A percentile compares a stretch with the other conserved stretches of the same genome.
Conservation (phyloP, 2,329 filamentous ascomycete species). For the Tricladium varicosporioides region DNA sequence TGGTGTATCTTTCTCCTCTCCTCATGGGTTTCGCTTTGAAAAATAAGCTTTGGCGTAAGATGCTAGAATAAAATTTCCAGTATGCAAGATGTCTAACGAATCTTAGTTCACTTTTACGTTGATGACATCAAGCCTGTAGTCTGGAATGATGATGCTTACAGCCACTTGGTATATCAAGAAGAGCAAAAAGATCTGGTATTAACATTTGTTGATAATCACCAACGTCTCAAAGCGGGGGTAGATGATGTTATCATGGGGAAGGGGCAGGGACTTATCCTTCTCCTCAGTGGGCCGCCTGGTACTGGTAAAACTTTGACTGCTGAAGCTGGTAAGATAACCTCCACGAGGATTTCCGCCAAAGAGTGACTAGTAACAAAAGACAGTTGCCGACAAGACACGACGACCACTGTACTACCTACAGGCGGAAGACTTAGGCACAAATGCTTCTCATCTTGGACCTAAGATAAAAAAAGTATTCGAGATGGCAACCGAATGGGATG, state of each 20-base stretch:
- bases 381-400: slow-evolving; percentile 19
- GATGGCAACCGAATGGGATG: slow-evolving; percentile 24
- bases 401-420: slow-evolving; percentile 21
- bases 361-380: neutral
- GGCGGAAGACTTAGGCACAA: slow-evolving; percentile 22
- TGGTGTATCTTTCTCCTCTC: slow-evolving; percentile 41
- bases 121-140: slow-evolving; percentile 19
- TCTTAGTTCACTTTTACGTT: slow-evolving; percentile 27
- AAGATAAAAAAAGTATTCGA: slow-evolving; percentile 24
- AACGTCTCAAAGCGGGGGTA: slow-evolving; percentile 19
- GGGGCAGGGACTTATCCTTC: slow-evolving; percentile 43
- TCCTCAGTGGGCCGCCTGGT: slow-evolving; percentile 37
- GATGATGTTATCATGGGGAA: slow-evolving; percentile 34
- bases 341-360: neutral
- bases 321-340: slow-evolving; percentile 38
- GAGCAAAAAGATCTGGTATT: slow-evolving; percentile 47
- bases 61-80: too few relatives aligned
- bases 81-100: slow-evolving; percentile 1
- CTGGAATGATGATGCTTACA: slow-evolving; percentile 45
- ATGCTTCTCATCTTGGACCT: slow-evolving; percentile 13
- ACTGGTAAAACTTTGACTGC: slow-evolving; percentile 28
- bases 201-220: slow-evolving; percentile 47
- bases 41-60: slow-evolving; percentile 45
- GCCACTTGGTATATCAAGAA: slow-evolving; percentile 46
- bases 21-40: slow-evolving; percentile 46